Base-by-base conservation (phyloP, 2,329 filamentous ascomycete species). In the Apiospora marii region DNA sequence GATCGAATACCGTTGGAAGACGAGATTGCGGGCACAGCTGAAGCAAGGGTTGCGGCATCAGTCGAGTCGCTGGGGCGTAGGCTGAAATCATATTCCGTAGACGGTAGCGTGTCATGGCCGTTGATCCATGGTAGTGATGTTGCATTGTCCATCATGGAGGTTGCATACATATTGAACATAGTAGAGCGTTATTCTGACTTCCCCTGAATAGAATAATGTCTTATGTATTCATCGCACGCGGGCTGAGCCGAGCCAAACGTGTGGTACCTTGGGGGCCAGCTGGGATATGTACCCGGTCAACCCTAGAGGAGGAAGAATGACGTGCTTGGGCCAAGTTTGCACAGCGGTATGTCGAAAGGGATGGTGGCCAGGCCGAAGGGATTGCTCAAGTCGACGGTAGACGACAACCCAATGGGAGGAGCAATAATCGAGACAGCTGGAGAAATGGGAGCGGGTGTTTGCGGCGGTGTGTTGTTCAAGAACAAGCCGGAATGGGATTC, bases 51-150 rank as follows among this genome's bases (percentile, higher is more conserved):
- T 16, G 53, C 30, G 19, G 30, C 37, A 8, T 16, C 30, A 19
- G 34, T 64, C 58, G 58, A n/a, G 22, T 64, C 58, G 5, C 22
- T 64, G 34, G 58, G 34, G 19, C 58, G 58, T 64, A 41, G 58
- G 19, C n/a, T 37, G 58, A 64, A 64, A 34, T 64, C 58, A n/a
- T 64, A 64, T n/a, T 64, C 58, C 8, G 58, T 64, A 41, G 58
- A 64, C 16, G 58, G 58, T 34, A 64, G 58, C 30, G 30, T 37
- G n/a, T n/a, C 58, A 24, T 64, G 58, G 22, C 58, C 22, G 58
- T 64, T 64, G 30, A 64, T 64, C 58, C 58, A 64, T 64, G 58
- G 58, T n/a, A 64, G 58, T 24, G 58, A 64, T 64, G 58, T 64
- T 41, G 58, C 13, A 41, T 34, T 30, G 58, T 64, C 34, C 58